Base-by-base conservation (phyloP, 2,329 filamentous ascomycete genomes). In the Nothomitra cinnamomea region DNA sequence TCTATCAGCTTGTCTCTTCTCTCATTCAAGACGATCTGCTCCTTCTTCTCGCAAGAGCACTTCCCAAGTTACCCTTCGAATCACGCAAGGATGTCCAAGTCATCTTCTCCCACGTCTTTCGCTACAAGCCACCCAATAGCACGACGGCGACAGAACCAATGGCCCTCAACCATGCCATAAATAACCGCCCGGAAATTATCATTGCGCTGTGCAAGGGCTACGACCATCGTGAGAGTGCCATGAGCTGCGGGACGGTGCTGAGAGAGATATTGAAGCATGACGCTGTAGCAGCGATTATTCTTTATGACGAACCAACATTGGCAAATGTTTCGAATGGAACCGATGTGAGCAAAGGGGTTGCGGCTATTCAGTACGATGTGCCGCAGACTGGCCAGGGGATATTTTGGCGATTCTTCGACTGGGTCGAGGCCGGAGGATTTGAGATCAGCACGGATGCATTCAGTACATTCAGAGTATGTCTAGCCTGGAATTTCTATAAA, bases 381-480 rank as follows among this genome's bases (percentile, higher is more conserved):
- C 80, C 78, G 35, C 85, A 92, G 61, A 83, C 78, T 48, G 89
- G 89, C 12, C 77, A 80, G 45, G 90, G 90, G 2, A 80, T 95
- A 1, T 95, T 98, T 66, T 98, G 92, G 92, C 83, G 79, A 48
- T 96, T 96, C 69, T 96, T 98, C 64, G 80, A 85, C 57, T 98
- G 90, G 87, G 94, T 98, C 62, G 89, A 96, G 70, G 87, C 87
- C 69, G 87, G 88, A 60, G 89, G 85, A 28, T 98, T 98, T 63
- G 92, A 98, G 71, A 87, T 96, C 59, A 89, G 88, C 61, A 90
- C 92, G 32, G 92, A 98, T 72, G 90, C 92, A 1, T 98, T 98
- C 67, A 95, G 89, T 55, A 96, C 90, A 3, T 98, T 98, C 69
- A 79, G 90, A 66, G 87, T 95, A 25, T 42, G 49, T 55, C 25